A percentile compares a stretch with the other conserved stretches of the same genome.
These are phyloP conservation scores for Ballota nigra DNA, from an alignment of 257 asterid species.

Conservation along the genomic window DNA sequence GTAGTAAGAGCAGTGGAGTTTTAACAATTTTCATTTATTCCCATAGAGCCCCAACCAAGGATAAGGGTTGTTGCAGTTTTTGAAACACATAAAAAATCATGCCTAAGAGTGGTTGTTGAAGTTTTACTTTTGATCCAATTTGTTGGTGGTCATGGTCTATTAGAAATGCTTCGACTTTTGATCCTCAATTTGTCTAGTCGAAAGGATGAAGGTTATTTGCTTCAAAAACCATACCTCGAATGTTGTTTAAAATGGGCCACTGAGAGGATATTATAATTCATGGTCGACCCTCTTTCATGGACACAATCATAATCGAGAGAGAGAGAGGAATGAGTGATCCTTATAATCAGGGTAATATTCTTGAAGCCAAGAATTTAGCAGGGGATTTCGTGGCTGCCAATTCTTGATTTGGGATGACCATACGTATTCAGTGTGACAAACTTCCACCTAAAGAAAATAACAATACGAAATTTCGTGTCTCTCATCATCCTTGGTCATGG, in stretches of 20 bases:
- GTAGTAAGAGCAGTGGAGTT: too few species aligned
- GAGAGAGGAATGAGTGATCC: constrained; percentile 14
- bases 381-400: not conserved
- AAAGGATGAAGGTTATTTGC: not conserved
- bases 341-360: not conserved
- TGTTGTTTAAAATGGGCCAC: not conserved
- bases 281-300: constrained; percentile 23
- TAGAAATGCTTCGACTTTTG: not conserved
- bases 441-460: too few species aligned
- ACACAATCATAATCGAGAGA: constrained; percentile 22
- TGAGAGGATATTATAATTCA: not conserved
- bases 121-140: not conserved
- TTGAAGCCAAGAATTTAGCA: constrained; percentile 20
- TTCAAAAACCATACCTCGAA: not conserved
- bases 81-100: not conserved
- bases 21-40: too few species aligned
- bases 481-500: constrained; percentile 23
- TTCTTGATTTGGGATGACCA: not conserved
- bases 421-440: not conserved
- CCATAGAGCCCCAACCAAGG: too few species aligned
- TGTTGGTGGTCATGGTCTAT: too few species aligned
- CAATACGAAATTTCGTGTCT: not conserved
- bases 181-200: not conserved
- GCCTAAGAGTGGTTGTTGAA: not conserved
- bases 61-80: too few species aligned